Conservation (phyloP, 2,329 filamentous ascomycete species). For the Aspergillus brunneoviolaceus region DNA sequence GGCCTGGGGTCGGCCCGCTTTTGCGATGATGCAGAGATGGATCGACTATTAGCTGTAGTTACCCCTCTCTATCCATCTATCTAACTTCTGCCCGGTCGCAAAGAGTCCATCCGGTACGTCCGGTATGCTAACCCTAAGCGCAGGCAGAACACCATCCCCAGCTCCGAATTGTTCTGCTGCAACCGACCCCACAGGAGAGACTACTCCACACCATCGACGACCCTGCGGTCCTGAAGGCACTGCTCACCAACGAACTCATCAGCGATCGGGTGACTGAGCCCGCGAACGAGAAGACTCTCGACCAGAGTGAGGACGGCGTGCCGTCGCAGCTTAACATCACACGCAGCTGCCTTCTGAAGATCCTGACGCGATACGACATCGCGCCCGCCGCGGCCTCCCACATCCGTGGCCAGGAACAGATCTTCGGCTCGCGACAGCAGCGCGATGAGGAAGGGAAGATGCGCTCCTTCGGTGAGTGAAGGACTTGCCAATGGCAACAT, state of each 20-base stretch:
- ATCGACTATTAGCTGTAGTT: background rate
- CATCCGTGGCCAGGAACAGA: slow-evolving; percentile 10
- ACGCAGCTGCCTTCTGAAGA: slow-evolving; percentile 3
- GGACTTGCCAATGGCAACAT: background rate
- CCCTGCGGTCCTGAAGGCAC: slow-evolving; percentile 1
- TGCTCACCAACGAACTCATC: slow-evolving; percentile 12
- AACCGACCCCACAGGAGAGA: slow-evolving; percentile 5
- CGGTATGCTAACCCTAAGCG: background rate
- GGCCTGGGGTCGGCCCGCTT: slow-evolving; percentile 1
- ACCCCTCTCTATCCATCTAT: background rate
- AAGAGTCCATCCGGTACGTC: too few relatives aligned
- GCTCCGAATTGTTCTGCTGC: slow-evolving; percentile 8
- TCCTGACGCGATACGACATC: slow-evolving; percentile 6
- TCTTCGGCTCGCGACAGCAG: slow-evolving; percentile 6
- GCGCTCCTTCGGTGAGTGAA: slow-evolving; percentile 1
- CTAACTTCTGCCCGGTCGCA: background rate
- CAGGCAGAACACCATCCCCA: slow-evolving; percentile 6
- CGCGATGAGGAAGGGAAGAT: background rate
- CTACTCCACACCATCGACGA: slow-evolving; percentile 3
- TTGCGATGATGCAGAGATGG: background rate
- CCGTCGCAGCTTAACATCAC: slow-evolving; percentile 9
- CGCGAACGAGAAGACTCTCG: background rate
- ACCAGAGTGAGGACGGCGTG: background rate
- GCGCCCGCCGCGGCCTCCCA: slow-evolving; percentile 8
- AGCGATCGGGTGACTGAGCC: background rate